Evolutionary conservation across 2,329 filamentous ascomycete species (phyloP), one percentile per base, ranked within the genome.

Genomic region (Trichoderma asperellum): DNA sequence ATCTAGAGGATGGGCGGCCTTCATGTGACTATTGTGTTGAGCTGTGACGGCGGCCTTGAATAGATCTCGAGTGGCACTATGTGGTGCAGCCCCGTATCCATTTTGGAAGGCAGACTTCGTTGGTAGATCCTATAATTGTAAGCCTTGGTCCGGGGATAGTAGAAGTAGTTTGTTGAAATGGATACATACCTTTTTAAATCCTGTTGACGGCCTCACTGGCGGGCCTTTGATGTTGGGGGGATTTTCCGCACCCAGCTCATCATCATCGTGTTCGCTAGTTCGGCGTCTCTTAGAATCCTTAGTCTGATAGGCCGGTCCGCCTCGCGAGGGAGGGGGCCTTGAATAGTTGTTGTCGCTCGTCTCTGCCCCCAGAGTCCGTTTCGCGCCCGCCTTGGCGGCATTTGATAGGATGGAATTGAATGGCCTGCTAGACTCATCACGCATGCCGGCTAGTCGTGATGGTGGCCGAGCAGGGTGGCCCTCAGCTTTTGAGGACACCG

Each of bases 271-370:
- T 63, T 95, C 91, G 53, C 91, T 89, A 64, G 91, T 96, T 77
- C 91, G 91, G 73, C 93, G 88, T 69, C 94, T 88, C 83, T 97
- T 97, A 27, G 87, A 84, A 64, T 97, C 93, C 73, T 88, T 87
- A 27, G 87, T 82, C 75, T 92, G 88, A 73, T 92, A 90, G 11
- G 87, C 84, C n/a, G 88, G 85, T 18, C 86, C 86, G 40, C 84
- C 83, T 56, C 88, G 86, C 16, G 79, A 76, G 14, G 78, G 80
- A 4, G 77, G 71, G 5, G 77, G 77, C 56, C 87, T 85, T 21
- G 85, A 80, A 63, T 83, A 82, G 24, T 83, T 79, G 43, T 83
- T 81, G 47, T 89, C 86, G 21, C 89, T 87, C 47, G 85, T 86
- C 47, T 92, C 87, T 65, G 86, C 82, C n/a, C 90, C 89, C 63